These are phyloP conservation scores for Cruciata laevipes DNA, from an alignment of 257 asterid species.

Conservation along the genomic window DNA sequence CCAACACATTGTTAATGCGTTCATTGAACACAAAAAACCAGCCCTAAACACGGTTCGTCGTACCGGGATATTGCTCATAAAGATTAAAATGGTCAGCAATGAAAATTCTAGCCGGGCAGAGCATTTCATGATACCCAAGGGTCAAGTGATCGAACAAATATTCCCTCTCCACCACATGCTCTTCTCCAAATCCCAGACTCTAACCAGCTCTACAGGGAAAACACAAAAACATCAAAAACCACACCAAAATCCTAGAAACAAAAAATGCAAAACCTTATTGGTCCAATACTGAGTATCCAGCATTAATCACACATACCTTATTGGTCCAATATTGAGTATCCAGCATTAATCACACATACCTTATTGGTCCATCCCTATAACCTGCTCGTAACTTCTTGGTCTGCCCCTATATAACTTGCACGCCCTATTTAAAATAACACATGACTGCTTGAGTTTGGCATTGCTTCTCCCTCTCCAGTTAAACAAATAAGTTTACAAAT, in stretches of 20 bases:
- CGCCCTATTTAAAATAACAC: too few relatives aligned
- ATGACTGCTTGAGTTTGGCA: constrained; percentile 75
- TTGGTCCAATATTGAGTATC: too few relatives aligned
- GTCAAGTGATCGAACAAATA: constrained; percentile 12
- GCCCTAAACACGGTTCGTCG: constrained; percentile 25
- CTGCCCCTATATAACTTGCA: too few relatives aligned
- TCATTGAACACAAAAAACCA: constrained; percentile 24
- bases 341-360: too few relatives aligned
- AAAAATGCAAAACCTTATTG: too few relatives aligned
- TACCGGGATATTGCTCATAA: constrained; percentile 12
- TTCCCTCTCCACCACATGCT: constrained; percentile 24
- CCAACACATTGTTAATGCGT: background rate
- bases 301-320: too few relatives aligned
- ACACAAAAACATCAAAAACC: background rate
- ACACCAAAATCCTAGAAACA: too few relatives aligned
- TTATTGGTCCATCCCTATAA: too few relatives aligned
- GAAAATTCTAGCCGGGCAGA: constrained; percentile 13
- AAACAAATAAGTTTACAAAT: constrained; percentile 21
- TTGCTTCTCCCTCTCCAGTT: constrained; percentile 52
- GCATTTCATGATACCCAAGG: constrained; percentile 23
- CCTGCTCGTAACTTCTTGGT: too few relatives aligned
- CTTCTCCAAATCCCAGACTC: constrained; percentile 21
- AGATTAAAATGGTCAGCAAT: constrained; percentile 18
- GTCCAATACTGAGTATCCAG: too few relatives aligned
- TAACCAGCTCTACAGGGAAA: constrained; percentile 21